phyloP scores from a whole-genome alignment of 257 asterid genomes.

The Nicotiana noctiflora region DNA sequence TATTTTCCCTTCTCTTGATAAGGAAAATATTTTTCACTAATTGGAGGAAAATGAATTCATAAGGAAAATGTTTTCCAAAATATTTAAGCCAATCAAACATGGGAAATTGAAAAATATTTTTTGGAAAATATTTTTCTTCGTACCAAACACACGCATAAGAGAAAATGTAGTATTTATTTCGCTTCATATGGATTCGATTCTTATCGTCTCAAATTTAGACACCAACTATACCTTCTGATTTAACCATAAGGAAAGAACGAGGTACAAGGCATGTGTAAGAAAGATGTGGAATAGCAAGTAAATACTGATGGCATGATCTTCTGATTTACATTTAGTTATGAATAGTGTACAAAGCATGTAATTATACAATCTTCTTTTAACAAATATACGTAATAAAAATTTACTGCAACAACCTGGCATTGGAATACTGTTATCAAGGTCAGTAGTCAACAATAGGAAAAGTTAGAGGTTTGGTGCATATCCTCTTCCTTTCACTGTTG shows the following conservation, averaged over 20 bases:
- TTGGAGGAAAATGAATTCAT: too few relatives aligned
- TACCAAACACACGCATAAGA: too few relatives aligned
- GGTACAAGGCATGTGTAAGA: not conserved
- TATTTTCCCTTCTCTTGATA: too few relatives aligned
- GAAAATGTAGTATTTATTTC: too few relatives aligned
- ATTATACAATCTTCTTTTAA: not conserved
- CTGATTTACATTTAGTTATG: not conserved
- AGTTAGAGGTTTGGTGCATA: not conserved
- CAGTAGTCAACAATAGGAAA: not conserved
- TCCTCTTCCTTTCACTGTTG: constrained; percentile 38
- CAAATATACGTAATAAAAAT: not conserved
- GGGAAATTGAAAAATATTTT: too few relatives aligned
- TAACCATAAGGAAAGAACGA: not conserved
- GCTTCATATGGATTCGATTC: too few relatives aligned
- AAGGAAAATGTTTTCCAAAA: too few relatives aligned
- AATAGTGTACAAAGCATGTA: not conserved
- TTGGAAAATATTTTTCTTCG: too few relatives aligned
- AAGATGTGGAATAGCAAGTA: not conserved
- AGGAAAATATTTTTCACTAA: too few relatives aligned
- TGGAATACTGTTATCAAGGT: not conserved
- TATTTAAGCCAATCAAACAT: too few relatives aligned
- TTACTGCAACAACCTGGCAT: not conserved
- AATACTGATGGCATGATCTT: not conserved
- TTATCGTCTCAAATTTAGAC: not conserved
- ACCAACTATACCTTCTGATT: too few relatives aligned